These are phyloP conservation scores for Venturia asperata DNA, from an alignment of 2,329 filamentous ascomycete species.

Conservation along the genomic window DNA sequence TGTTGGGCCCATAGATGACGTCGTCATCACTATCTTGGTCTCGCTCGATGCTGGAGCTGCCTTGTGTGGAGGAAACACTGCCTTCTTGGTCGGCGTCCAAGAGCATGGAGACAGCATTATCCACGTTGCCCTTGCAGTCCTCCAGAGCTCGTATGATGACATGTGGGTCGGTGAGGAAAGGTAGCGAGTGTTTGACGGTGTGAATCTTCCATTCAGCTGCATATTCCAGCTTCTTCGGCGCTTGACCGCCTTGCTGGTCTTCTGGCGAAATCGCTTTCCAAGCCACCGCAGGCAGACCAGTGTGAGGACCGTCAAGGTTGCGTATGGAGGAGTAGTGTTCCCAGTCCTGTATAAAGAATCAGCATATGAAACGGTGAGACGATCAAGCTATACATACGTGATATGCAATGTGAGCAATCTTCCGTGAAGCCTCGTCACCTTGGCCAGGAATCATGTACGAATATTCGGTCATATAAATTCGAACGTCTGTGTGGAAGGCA, in stretches of 20 bases:
- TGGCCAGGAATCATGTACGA: slow-evolving; percentile 43
- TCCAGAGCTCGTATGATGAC: slow-evolving; percentile 48
- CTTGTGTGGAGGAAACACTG: slow-evolving; percentile 37
- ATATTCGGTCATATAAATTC: slow-evolving; percentile 52
- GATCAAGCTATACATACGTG: slow-evolving; percentile 44
- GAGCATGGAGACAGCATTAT: slow-evolving; percentile 46
- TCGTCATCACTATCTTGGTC: slow-evolving; percentile 45
- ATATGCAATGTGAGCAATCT: slow-evolving; percentile 50
- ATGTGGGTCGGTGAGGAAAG: slow-evolving; percentile 43
- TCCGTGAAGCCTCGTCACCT: slow-evolving; percentile 26
- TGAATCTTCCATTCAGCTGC: slow-evolving; percentile 15
- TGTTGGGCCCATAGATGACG: slow-evolving; percentile 41
- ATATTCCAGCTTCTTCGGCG: slow-evolving; percentile 22
- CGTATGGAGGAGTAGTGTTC: slow-evolving; percentile 63
- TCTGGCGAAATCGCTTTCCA: slow-evolving; percentile 33
- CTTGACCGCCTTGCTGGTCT: slow-evolving; percentile 35
- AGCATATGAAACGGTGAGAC: neutral
- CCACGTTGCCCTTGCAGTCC: slow-evolving; percentile 47
- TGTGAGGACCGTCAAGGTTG: slow-evolving; percentile 52
- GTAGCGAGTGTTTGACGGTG: slow-evolving; percentile 31
- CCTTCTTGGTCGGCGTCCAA: slow-evolving; percentile 42
- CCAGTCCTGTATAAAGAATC: slow-evolving; percentile 42
- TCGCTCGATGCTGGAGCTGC: slow-evolving; percentile 44
- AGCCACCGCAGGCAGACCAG: slow-evolving; percentile 46
- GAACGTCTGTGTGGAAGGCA: slow-evolving; percentile 54